A percentile compares a stretch with the other conserved stretches of the same genome.
Conservation (phyloP, 345 rosid species). For the Rhizophora apiculata region DNA sequence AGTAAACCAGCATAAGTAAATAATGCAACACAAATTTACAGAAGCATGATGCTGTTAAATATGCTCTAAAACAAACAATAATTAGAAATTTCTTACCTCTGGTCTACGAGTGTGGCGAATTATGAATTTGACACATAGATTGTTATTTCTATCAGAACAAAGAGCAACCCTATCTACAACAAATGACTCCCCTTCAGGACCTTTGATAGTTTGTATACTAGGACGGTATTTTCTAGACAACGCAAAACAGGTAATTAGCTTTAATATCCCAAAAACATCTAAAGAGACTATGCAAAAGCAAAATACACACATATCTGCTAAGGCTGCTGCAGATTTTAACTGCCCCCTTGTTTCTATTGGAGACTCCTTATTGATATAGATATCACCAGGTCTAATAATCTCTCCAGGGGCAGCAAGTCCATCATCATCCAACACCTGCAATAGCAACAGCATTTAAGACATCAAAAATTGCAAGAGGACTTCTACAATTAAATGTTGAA, state of each 20-base stretch:
- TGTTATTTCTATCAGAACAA: conserved; percentile 44
- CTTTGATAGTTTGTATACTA: conserved; percentile 51
- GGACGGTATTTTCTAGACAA: conserved; percentile 60
- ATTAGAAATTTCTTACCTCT: conserved; percentile 46
- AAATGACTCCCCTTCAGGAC: conserved; percentile 74
- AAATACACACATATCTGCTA: conserved; percentile 49
- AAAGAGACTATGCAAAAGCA: neutral
- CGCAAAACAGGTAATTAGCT: conserved; percentile 12
- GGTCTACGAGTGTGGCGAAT: conserved; percentile 96
- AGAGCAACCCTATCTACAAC: conserved; percentile 89
- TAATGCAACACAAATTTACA: neutral
- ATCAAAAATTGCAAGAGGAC: neutral
- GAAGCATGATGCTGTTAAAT: neutral
- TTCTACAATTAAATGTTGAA: neutral
- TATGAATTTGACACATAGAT: conserved; percentile 54
- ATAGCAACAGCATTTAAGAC: neutral
- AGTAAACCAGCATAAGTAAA: conserved; percentile 9
- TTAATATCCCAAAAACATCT: neutral
- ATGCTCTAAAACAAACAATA: conserved; percentile 1
- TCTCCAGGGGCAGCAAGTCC: conserved; percentile 93
- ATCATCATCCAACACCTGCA: conserved; percentile 75
- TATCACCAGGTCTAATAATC: conserved; percentile 64
- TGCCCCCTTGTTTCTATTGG: conserved; percentile 45
- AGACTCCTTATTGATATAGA: conserved; percentile 60
- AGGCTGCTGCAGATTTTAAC: conserved; percentile 25